Base-by-base conservation (phyloP, 305 asterid species). In the Andrographis paniculata region DNA sequence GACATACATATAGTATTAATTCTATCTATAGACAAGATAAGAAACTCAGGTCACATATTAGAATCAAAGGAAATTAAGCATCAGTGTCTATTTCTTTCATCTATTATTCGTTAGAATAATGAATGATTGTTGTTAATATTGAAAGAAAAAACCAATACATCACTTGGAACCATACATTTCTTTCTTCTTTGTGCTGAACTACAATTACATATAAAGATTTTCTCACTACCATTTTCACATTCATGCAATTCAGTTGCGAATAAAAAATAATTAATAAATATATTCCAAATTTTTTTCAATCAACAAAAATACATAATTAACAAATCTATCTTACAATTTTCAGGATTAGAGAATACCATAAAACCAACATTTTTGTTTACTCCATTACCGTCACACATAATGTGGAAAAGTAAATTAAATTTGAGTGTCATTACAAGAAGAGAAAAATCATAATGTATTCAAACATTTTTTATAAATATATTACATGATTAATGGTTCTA, bases 331-430 rank as follows among this genome's bases (percentile, higher is more conserved):
- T 66, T 68, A 85, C 94, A 20, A 94, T 94, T 71, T 63, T 78
- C 94, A 9, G 88, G 71, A 24, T 68, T 61, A 14, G 94, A 73
- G 62, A 79, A 78, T 14, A 92, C 95, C 38, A 85, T 88, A 65
- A 85, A 85, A 16, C 94, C 94, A 14, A 86, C 65, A 20, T 94
- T 92, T 59, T 79, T 85, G 74, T 84, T 85, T 52, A 60, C 39
- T 57, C 95, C 95, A 67, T 73, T 73, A 20, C 62, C 60, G 62
- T 82, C 84, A 17, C 67, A 78, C 75, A 85, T 68, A 53, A 85
- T 69, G 94, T 85, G 7, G 30, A 24, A 8, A 24, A 24, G 6
- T 8, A 24, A 24, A 24, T 24, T 24, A 24, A 4, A 24, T 24
- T n/a, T n/a, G n/a, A n/a, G n/a, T n/a, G n/a, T n/a, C n/a, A n/a